Evolutionary conservation across 1,284 basidiomycete genomes (phyloP), one percentile per base, ranked within the genome.

Genomic region (Amylostereum areolatum): DNA sequence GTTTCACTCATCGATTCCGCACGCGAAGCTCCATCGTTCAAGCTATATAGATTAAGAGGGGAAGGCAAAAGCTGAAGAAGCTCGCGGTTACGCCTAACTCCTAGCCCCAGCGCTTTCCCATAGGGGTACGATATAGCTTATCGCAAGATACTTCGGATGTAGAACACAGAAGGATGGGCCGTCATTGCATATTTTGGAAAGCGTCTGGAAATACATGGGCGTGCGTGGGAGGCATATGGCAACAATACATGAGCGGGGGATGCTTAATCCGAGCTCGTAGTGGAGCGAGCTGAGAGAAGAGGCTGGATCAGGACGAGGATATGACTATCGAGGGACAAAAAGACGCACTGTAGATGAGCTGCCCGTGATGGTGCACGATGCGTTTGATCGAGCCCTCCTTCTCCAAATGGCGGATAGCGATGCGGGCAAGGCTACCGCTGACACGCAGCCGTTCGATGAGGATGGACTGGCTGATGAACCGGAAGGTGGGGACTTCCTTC

Each of bases 401-500:
- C 81, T 93, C 92, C 70, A 99, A 74, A 74, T 96, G 91, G 61
- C 79, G 78, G 72, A 99, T 98, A 53, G 93, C 94, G 59, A 92
- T 72, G 57, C 97, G 92, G 48, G 96, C 96, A 63, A 99, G 79
- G 63, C 87, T 91, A 55, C 96, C 97, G 73, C 95, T 96, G 74
- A 99, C 80, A 75, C 95, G 94, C 67, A 95, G 77, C 62, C 97
- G 87, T 77, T 99, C 97, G 66, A 99, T 97, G 72, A 99, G 86
- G 72, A 95, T 94, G 62, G 85, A 88, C 76, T 96, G 92, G 67
- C 89, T 91, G 84, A 99, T 95, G 81, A 99, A 92, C 69, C 93
- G 92, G 92, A 96, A 99, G 68, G 95, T 96, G 45, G 97, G 97
- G 72, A 96, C 94, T 74, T 99, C 97, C 85, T 99, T 99, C 65